Evolutionary conservation across 345 rosid species (phyloP), one percentile per base, ranked within the genome.

Genomic region (Mallotus nudiflorus): DNA sequence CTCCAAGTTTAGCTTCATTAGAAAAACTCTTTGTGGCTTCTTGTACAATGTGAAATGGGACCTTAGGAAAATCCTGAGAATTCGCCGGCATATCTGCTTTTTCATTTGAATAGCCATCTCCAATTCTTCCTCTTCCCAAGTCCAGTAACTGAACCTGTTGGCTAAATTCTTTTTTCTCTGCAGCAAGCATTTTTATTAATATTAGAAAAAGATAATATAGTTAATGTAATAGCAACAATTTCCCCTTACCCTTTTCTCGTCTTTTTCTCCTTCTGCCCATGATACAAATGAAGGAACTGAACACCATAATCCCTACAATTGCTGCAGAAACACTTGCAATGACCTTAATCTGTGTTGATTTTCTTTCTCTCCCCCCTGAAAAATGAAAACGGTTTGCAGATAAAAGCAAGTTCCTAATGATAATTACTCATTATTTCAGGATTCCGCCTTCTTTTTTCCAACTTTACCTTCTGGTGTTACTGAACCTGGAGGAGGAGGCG

Each of bases 1-100:
- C 82, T 50, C 84, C 85, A 8, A 84, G 85, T 63, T 82, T 82
- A 57, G 77, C 72, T 51, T 73, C 81, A 18, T 58, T 22, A 28
- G 69, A 56, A 37, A 82, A 80, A 27, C 73, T 20, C 1, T 68
- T n/a, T 11, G 85, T 80, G 14, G 88, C 84, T 20, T 70, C 46
- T 0, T 42, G 18, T n/a, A 75, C n/a, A 0, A 58, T 19, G 28
- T 57, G 68, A 15, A 82, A 67, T 0, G 55, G 78, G 37, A 84
- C 62, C 9, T 31, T n/a, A 53, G 77, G 66, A 6, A 72, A 28
- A n/a, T 82, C 81, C 13, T 58, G 64, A 25, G 77, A n/a, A n/a
- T n/a, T n/a, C 67, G 20, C 61, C 66, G n/a, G n/a, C 60, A 65
- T 64, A 15, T 72, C 71, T 14, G 48, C 72, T 8, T 42, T 52